These are phyloP conservation scores for Dactylellina leptospora DNA, from an alignment of 2,329 filamentous ascomycete genomes.

Conservation along the genomic window DNA sequence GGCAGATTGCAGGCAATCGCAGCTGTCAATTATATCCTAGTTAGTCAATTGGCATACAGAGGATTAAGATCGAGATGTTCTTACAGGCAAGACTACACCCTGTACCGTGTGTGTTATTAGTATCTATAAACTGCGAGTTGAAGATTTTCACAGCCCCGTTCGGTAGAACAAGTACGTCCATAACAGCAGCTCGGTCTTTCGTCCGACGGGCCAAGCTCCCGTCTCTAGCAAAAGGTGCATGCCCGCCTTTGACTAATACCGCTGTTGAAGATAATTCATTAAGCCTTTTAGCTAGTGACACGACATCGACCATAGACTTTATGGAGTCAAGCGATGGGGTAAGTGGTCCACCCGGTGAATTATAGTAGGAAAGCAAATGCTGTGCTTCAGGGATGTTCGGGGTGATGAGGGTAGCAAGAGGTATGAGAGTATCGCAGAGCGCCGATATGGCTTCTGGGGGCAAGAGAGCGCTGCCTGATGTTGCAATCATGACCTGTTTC, in stretches of 20 bases:
- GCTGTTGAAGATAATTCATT: slow-evolving; percentile 76
- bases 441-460: slow-evolving; percentile 71
- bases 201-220: slow-evolving; percentile 68
- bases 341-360: slow-evolving; percentile 58
- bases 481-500: slow-evolving; percentile 97
- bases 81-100: slow-evolving; percentile 90
- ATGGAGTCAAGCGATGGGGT: slow-evolving; percentile 62
- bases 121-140: slow-evolving; percentile 75
- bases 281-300: slow-evolving; percentile 73
- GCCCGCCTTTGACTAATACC: slow-evolving; percentile 89
- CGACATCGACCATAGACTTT: slow-evolving; percentile 57
- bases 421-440: slow-evolving; percentile 70
- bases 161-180: slow-evolving; percentile 78
- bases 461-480: slow-evolving; percentile 76
- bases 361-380: slow-evolving; percentile 66
- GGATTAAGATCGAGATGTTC: slow-evolving; percentile 58
- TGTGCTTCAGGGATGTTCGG: slow-evolving; percentile 80
- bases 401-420: slow-evolving; percentile 74
- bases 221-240: slow-evolving; percentile 77
- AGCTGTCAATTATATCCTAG: slow-evolving; percentile 58
- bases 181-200: slow-evolving; percentile 71
- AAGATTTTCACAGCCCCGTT: slow-evolving; percentile 68
- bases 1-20: slow-evolving; percentile 73
- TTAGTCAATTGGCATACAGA: neutral
- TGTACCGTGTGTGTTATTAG: slow-evolving; percentile 89